Conservation (phyloP, 352 stramenopile genomes). For the Thraustochytrium striatum region DNA sequence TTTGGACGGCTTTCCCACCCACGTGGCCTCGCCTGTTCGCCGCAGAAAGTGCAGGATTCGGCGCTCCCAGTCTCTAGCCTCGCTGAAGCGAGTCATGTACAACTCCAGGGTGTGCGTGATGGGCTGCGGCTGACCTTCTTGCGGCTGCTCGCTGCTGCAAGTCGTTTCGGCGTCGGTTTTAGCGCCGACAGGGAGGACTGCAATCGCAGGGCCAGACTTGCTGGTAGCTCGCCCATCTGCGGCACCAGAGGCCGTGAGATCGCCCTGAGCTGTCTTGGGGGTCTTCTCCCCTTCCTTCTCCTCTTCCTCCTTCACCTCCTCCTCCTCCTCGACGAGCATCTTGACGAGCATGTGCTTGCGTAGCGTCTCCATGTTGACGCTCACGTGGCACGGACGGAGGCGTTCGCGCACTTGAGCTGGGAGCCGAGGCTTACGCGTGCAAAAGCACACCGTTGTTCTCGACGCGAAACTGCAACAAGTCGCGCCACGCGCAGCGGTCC, state of each 20-base stretch:
- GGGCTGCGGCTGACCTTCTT: too few relatives aligned
- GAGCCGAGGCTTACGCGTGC: background rate
- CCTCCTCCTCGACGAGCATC: background rate
- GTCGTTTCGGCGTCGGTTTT: too few relatives aligned
- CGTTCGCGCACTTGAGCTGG: background rate
- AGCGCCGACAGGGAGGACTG: too few relatives aligned
- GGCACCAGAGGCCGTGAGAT: too few relatives aligned
- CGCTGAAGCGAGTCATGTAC: background rate
- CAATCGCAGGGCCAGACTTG: too few relatives aligned
- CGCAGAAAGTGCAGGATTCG: background rate
- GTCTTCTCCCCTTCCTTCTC: too few relatives aligned
- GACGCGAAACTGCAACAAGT: background rate
- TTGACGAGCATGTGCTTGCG: background rate
- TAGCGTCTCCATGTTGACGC: background rate
- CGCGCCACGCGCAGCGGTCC: background rate
- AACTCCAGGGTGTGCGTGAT: background rate
- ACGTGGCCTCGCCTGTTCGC: background rate
- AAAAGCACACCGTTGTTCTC: background rate
- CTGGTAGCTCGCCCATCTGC: too few relatives aligned
- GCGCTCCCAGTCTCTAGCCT: conserved; percentile 19
- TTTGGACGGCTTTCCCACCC: background rate
- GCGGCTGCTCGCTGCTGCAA: too few relatives aligned
- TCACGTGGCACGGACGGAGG: conserved; percentile 13
- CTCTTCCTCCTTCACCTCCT: too few relatives aligned
- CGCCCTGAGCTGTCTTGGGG: too few relatives aligned